phyloP scores from a whole-genome alignment of 2,329 filamentous ascomycete species.

The Chrysosporium keratinophilum region DNA sequence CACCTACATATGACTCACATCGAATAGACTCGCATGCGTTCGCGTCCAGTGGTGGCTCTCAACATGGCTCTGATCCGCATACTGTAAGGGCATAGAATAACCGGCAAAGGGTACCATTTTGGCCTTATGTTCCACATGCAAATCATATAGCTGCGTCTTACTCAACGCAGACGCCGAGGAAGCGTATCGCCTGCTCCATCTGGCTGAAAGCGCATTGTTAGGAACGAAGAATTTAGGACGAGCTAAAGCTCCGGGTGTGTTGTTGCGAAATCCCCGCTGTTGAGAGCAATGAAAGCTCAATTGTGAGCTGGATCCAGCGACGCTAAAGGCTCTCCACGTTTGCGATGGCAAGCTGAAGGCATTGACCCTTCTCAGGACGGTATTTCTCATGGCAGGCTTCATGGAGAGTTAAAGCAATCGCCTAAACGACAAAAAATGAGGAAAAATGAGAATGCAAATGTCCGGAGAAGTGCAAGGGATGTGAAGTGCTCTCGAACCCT shows the following conservation, averaged over 20 bases:
- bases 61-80: conserved; percentile 62
- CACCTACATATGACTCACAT: conserved; percentile 86
- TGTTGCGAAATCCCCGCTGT: conserved; percentile 6
- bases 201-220: conserved; percentile 8
- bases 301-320: conserved; percentile 25
- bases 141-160: conserved; percentile 63
- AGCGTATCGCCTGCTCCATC: conserved; percentile 24
- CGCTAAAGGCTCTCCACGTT: conserved; percentile 19
- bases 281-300: conserved; percentile 10
- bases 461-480: neutral
- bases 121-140: conserved; percentile 66
- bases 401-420: conserved; percentile 5
- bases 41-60: conserved; percentile 88
- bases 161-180: conserved; percentile 25
- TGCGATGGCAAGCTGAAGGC: conserved; percentile 23
- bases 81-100: conserved; percentile 87
- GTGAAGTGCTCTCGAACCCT: neutral
- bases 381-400: conserved; percentile 21
- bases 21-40: conserved; percentile 78
- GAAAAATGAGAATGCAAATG: neutral
- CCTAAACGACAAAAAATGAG: neutral
- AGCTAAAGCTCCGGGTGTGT: conserved; percentile 6
- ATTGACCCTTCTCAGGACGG: conserved; percentile 25
- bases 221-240: neutral
- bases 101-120: conserved; percentile 98